These are phyloP conservation scores for Mycena galopus DNA, from an alignment of 768 basidiomycete species.

Conservation along the genomic window DNA sequence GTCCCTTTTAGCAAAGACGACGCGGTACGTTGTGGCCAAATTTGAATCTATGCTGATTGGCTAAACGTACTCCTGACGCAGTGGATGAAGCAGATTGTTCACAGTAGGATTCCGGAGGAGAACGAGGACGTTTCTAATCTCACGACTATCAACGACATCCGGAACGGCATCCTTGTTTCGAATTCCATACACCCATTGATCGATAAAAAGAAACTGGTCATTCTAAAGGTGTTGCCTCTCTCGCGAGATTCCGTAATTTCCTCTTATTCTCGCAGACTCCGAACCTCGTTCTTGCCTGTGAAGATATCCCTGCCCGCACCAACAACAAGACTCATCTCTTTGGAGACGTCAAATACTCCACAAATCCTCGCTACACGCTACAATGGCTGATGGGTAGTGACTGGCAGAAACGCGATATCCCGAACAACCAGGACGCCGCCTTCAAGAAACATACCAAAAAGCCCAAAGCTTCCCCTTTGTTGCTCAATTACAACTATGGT, in stretches of 20 bases:
- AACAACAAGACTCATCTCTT: neutral
- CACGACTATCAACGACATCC: neutral
- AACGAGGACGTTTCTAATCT: constrained; percentile 3
- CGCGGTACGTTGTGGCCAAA: neutral
- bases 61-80: neutral
- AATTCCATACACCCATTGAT: neutral
- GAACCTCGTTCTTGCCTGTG: neutral
- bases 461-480: constrained; percentile 17
- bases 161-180: constrained; percentile 14
- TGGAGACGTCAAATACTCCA: constrained; percentile 4
- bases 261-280: constrained; percentile 5
- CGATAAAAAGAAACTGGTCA: neutral
- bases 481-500: constrained; percentile 34
- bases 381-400: constrained; percentile 9
- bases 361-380: constrained; percentile 2
- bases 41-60: neutral
- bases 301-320: neutral
- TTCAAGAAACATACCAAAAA: constrained; percentile 9
- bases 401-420: neutral
- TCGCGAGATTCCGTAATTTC: neutral
- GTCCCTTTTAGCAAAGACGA: constrained; percentile 13
- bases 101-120: neutral
- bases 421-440: constrained; percentile 26
- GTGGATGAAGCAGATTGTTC: neutral
- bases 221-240: constrained; percentile 3